Evolutionary conservation across 371 early-diverging fungal genomes (phyloP), one percentile per base, ranked within the genome.

Genomic region (Mortierella sp.): DNA sequence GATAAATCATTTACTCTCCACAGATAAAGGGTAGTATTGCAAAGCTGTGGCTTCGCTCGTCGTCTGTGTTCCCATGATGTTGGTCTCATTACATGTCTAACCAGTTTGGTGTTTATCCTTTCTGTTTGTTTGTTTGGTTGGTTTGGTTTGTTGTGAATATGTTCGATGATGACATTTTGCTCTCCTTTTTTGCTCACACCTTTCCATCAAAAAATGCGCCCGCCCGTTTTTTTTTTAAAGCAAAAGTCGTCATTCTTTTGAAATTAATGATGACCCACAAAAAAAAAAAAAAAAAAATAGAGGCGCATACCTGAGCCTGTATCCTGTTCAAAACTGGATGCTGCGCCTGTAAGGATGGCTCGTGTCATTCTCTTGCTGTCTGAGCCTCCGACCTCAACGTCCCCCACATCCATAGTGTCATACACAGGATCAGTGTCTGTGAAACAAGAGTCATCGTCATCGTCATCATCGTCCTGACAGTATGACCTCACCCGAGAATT

Each of bases 301-400:
- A 30, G 11, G 35, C 3, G 11, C 73, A 70, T 78, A 78, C 78
- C 78, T 78, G 78, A 78, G 57, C 62, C 62, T 59, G 65, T 64
- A 70, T 78, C 73, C 32, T 73, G 72, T 45, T 67, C 72, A 49
- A 57, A 66, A 26, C 55, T 65, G 18, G 65, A 61, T 61, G 43
- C 65, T 66, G 62, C 66, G 43, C 32, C 62, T 32, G 32, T 28
- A 16, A 24, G 62, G 26, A 58, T 57, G 24, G 65, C 62, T 55
- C 37, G 55, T 24, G 57, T 62, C 26, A 60, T 58, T 22, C 60
- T 37, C 6, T 18, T 47, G 12, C 54, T 20, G 2, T 61, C 62
- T 45, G 52, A 55, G 37, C 55, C 64, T 16, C 54, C 58, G 5
- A 72, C 73, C 12, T 73, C 66, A 9, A 67, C 60, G 20, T 68